A percentile compares a stretch with the other conserved stretches of the same genome.
These are phyloP conservation scores for Chlorella sp. DNA, from an alignment of 139 green algal genomes.

Conservation along the genomic window DNA sequence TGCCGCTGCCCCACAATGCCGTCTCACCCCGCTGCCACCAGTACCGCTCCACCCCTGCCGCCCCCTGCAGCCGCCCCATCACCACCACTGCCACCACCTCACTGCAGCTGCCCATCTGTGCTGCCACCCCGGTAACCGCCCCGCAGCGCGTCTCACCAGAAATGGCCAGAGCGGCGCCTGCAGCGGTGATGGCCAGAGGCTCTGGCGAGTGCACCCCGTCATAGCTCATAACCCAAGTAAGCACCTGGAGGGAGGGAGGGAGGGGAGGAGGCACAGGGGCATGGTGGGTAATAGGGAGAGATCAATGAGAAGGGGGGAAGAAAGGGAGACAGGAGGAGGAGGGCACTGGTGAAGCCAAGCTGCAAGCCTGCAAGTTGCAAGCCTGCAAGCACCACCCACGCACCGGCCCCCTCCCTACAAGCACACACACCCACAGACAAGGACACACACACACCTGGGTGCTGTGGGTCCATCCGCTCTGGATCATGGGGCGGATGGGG, in stretches of 20 bases:
- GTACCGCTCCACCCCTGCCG: too few species aligned
- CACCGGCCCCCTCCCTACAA: neutral
- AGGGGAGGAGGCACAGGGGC: neutral
- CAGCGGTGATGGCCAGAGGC: conserved; percentile 94
- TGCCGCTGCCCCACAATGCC: too few species aligned
- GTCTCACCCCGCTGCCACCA: too few species aligned
- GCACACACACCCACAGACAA: too few species aligned
- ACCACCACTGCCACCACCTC: too few species aligned
- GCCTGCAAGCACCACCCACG: conserved; percentile 34
- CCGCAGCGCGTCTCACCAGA: conserved; percentile 60
- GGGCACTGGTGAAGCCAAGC: too few species aligned
- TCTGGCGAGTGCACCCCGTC: conserved; percentile 85
- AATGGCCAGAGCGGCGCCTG: conserved; percentile 82
- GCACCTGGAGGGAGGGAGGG: conserved; percentile 37
- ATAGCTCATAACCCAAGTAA: conserved; percentile 88
- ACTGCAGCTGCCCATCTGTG: too few species aligned
- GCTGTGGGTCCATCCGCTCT: conserved; percentile 86
- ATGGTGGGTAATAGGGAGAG: too few species aligned
- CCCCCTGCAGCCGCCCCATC: too few species aligned
- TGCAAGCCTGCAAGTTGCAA: too few species aligned
- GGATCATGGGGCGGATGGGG: conserved; percentile 94
- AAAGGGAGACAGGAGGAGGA: neutral
- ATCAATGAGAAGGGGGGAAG: neutral
- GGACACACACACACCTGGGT: conserved; percentile 81
- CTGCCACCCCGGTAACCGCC: neutral